Evolutionary conservation across 2,329 filamentous ascomycete species (phyloP), one percentile per base, ranked within the genome.

Genomic region (Bipolaris gigantea): DNA sequence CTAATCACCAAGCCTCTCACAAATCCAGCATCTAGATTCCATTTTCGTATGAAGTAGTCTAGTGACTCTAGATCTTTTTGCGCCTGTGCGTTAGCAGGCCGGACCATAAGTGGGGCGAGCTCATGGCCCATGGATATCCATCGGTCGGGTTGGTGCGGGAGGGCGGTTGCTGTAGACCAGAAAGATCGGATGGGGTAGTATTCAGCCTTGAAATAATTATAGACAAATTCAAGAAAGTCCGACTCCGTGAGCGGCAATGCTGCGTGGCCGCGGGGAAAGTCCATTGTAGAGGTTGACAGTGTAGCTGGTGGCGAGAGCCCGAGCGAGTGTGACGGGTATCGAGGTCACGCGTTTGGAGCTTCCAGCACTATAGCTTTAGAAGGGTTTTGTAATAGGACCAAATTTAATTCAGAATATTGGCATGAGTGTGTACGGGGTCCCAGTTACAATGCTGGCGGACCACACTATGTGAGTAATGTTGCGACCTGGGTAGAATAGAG

Each of bases 151-250:
- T 70, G 65, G 18, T 59, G 57, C 5, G 72, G 72, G 1, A 68
- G 62, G 2, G 72, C 72, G 4, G 70, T 67, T 32, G 72, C 71
- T 18, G 72, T 74, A 0, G 62, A 64, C 65, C 69, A 74, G 42
- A 74, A 64, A 7, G 69, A 73, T 19, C 71, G 65, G 10, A 74
- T 73, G 3, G 72, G 72, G 2, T 67, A 62, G 42, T 74, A 74
- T 62, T 74, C 72, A 15, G 71, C 71, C 55, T 73, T 74, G 64
- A 66, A 73, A 48, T 74, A 74, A 44, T 73, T 73, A 57, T 58
- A 71, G 7, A 73, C 53, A 45, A 74, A 74, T 41, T 73, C 70
- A 5, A 71, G 52, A 27, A 74, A 68, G 42, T 74, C 72, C 6
- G 53, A 45, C 44, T 72, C 70, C 21, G 59, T 70, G 13, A 74